Evolutionary conservation across 1,284 basidiomycete species (phyloP), one percentile per base, ranked within the genome.

Genomic region (Leccinum huronense): DNA sequence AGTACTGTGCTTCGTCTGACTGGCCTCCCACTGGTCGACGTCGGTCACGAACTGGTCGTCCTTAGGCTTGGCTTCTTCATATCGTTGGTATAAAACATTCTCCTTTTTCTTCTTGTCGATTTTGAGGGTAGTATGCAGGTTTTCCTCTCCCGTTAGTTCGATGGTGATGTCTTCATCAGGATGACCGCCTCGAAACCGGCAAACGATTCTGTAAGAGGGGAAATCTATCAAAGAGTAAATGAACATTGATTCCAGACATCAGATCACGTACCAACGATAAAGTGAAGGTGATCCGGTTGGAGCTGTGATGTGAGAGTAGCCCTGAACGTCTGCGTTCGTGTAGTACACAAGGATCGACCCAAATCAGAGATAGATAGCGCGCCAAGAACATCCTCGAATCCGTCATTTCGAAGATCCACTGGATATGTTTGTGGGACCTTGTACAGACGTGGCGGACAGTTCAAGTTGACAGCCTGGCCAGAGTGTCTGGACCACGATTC

Each of bases 41-140:
- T 99, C 97, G 1, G 96, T 98, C 14, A 94, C 87, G 74, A 98
- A 98, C 71, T 95, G 89, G 72, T 93, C 93, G 66, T 93, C 92
- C 74, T 93, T 90, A 2, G 88, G 89, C 72, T 90, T 92, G 36
- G 89, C 90, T 65, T 99, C 97, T 73, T 97, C 93, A 74, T 98
- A 98, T 38, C 97, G 91, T 70, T 94, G 88, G 75, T 98, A 98
- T 59, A 99, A 78, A 0, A 93, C 95, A 69, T 92, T 90, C 75
- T 97, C 89, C 75, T 98, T 97, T 80, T 95, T 96, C 81, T 97
- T 96, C 78, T 89, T 91, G 83, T 99, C 96, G 66, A 99, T 93
- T 77, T 95, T 97, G n/a, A 54, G 27, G 51, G 27, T 5, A 31
- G 23, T 0, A 7, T 1, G 3, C 5, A 54, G 30, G 27, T 31